Percentiles rank a stretch among this genome's conserved stretches.
These are phyloP conservation scores for Achaetomiella virescens DNA, from an alignment of 495 filamentous ascomycete species.

Conservation along the genomic window DNA sequence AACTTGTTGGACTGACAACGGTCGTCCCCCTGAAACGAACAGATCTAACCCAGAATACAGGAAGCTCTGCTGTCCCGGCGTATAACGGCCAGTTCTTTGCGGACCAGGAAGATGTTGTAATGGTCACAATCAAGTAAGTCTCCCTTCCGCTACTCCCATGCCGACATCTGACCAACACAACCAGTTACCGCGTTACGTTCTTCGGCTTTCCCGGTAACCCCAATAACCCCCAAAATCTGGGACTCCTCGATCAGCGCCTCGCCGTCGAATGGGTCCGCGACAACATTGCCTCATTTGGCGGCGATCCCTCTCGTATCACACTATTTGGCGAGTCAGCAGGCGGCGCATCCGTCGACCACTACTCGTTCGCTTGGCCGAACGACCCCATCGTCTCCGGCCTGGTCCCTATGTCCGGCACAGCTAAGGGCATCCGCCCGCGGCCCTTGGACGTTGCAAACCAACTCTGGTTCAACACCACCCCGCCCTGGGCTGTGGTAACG, in stretches of 20 bases:
- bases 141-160: too few species aligned
- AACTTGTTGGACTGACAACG: constrained; percentile 30
- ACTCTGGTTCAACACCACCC: constrained; percentile 36
- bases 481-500: constrained; percentile 40
- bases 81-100: constrained; percentile 9
- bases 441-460: background rate
- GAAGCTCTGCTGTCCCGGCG: background rate
- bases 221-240: constrained; percentile 36
- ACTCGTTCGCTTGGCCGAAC: constrained; percentile 37
- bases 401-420: constrained; percentile 13
- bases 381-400: constrained; percentile 37
- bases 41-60: background rate
- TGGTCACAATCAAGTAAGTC: constrained; percentile 6
- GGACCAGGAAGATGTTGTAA: constrained; percentile 1
- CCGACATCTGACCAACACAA: background rate
- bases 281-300: constrained; percentile 54
- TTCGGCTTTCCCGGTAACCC: constrained; percentile 47
- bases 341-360: constrained; percentile 36
- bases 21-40: too few species aligned
- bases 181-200: constrained; percentile 54
- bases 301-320: constrained; percentile 45
- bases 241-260: constrained; percentile 49
- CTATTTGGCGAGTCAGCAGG: constrained; percentile 51
- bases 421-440: constrained; percentile 1
- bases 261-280: constrained; percentile 47